Evolutionary conservation across 2,329 filamentous ascomycete genomes (phyloP), one percentile per base, ranked within the genome.

Genomic region (Trichoderma cornu-damae): DNA sequence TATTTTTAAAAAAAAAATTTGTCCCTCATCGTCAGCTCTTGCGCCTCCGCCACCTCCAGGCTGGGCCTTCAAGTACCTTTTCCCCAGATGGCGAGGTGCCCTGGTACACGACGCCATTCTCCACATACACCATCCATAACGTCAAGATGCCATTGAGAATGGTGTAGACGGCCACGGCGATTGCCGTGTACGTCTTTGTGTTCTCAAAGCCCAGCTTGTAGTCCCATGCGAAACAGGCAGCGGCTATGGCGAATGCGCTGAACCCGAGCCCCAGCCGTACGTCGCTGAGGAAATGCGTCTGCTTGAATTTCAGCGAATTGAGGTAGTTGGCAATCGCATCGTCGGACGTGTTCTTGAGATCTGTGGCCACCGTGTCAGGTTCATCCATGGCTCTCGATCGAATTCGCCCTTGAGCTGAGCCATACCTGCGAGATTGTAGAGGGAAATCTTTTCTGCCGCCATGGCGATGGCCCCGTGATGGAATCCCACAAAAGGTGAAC

Each of bases 271-370:
- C 80, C 44, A 99, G 85, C 54, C 90, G 89, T 47, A 95, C 82
- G 68, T 97, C 92, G 66, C 86, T 84, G 47, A 94, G 85, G 58
- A 75, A 80, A 75, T 97, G 87, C 62, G 88, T 86, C 74, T 96
- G 91, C 61, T 77, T 82, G 79, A 96, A 96, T 64, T 80, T 86
- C 70, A 97, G 85, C 30, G 85, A 89, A 74, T 90, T 93, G 62
- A 99, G 85, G 77, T 97, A 97, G 75, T 94, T 91, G 59, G 89
- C 85, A 60, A 99, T 86, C 58, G 92, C 90, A 75, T 99, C 94
- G 76, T 99, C 94, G 64, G 89, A 90, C 37, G 92, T 95, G 77
- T 94, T 96, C 75, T 97, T 97, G 62, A 99, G 87, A 71, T 97
- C 94, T 96, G 70, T 26, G 54, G 58, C 40, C 58, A 60, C 54